Evolutionary conservation across 176 grass and related monocot species (phyloP), one percentile per base, ranked within the genome.

Genomic region (Rhynchospora tenuis): DNA sequence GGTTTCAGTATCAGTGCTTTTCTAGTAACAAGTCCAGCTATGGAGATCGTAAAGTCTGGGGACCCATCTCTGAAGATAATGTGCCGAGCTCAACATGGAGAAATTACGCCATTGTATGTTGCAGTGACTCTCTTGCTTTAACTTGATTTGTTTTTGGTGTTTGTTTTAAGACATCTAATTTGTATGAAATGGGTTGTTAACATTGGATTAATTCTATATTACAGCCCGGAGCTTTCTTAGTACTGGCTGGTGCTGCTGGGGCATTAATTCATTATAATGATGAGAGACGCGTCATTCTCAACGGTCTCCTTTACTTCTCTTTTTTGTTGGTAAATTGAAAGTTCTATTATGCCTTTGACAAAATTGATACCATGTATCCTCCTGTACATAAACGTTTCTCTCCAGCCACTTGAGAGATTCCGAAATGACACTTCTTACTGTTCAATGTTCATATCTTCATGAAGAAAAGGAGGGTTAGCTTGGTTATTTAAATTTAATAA

Each of bases 211-310:
- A 46, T 78, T 88, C 69, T 59, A 42, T 91, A 79, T 89, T 90
- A 82, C 93, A 99, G 96, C 93, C 94, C 44, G 72, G 89, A 56
- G 91, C 86, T 61, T 42, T 93, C 17, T 81, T 99, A 88, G 80
- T 62, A 31, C 81, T 99, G 51, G 91, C 71, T 83, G 96, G 93
- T 71, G 57, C 90, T 77, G 96, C 59, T 23, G 70, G 59, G 24
- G 70, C 90, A 68, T 95, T 63, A 85, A 67, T 92, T 89, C 93
- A 89, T 78, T 95, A 95, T 73, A 99, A 95, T 88, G 96, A 99
- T 81, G 92, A 99, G 80, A 99, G 81, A 78, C 83, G 91, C 82
- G 89, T 76, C n/a, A 92, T 95, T 83, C 50, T 83, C 46, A 88
- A 89, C 88, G 93, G 96, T 99, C 86, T 64, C 60, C 24, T 58